Evolutionary conservation across 306 rosid genomes (phyloP), one percentile per base, ranked within the genome.

Genomic region (Trifolium repens): DNA sequence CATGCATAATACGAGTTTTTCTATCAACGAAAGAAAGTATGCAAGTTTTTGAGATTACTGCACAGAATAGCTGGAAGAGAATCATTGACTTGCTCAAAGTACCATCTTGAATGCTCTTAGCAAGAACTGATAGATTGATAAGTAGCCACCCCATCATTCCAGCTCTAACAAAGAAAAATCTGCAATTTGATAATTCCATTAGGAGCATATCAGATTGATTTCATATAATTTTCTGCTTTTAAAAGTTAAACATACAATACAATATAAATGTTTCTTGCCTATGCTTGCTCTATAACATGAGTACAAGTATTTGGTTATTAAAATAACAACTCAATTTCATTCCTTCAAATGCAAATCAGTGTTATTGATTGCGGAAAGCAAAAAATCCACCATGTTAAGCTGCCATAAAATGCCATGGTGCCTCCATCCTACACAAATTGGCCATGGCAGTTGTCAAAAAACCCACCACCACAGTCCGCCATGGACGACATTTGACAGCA

Each of bases 91-190:
- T 81, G 86, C 87, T 82, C 83, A 90, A 57, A 59, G 88, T 82
- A 46, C 76, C 86, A 44, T 89, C 91, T 83, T 85, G 84, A 77
- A 84, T 46, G 79, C 96, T 89, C 87, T 83, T 88, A 37, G 91
- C 89, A 14, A 94, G 87, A 84, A 91, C 72, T 22, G 97, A 92
- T 60, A 94, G 86, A 79, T 89, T 91, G 85, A 94, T 90, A 69
- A 90, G 87, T 44, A 94, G 85, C 99, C 98, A 94, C 27, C 96
- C 96, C 96, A 94, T 90, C 96, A 94, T 90, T 82, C 98, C 99
- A 78, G 96, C 98, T 92, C 98, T 85, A 82, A 94, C 96, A 80
- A 90, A 92, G 91, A 94, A 94, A 87, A 94, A 92, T 83, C 98
- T 94, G 84, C 88, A 78, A 19, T 81, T 81, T 83, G 63, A 78